Base-by-base conservation (phyloP, 2,329 filamentous ascomycete species). In the Orbilia javanica region DNA sequence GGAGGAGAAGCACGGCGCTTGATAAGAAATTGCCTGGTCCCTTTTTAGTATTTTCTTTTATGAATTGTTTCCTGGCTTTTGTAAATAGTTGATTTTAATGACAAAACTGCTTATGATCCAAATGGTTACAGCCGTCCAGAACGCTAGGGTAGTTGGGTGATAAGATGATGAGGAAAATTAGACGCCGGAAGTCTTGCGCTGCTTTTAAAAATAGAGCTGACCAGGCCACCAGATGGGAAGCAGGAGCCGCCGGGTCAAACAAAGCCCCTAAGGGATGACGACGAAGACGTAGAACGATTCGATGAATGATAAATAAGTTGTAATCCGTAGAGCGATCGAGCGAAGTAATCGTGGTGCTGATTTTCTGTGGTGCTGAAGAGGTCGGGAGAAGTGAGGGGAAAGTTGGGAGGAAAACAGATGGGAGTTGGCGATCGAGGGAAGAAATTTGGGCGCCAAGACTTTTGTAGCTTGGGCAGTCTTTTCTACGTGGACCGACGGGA, bases 341-440 rank as follows among this genome's bases (percentile, higher is more conserved):
- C n/a, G 52, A 71, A 42, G 27, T 34, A 60, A 53, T 48, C 53
- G 44, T 71, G 67, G 74, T 78, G 67, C 67, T 72, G 62, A 36
- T 65, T 78, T 72, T 78, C 62, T 34, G 62, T 42, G 74, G 53
- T 65, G 67, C 18, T 55, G 62, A 42, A 53, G 74, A 57, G 44
- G 67, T 72, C 67, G 74, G 67, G 46, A 55, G 31, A 78, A 78
- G 74, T 78, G 74, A 78, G 74, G 74, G 74, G 74, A 78, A 60
- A 78, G 74, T 66, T 78, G 74, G 60, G 67, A 78, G 67, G 55
- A 57, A 78, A 78, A 78, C 74, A 78, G 74, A 78, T 60, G 55
- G 44, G 65, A 78, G 74, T 78, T 78, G 74, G 74, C 74, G 74
- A 78, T 78, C 74, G 74, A 78, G 74, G 67, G 74, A 78, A 78